Conservation (phyloP, 768 basidiomycete species). For the Kwoniella bestiolae region DNA sequence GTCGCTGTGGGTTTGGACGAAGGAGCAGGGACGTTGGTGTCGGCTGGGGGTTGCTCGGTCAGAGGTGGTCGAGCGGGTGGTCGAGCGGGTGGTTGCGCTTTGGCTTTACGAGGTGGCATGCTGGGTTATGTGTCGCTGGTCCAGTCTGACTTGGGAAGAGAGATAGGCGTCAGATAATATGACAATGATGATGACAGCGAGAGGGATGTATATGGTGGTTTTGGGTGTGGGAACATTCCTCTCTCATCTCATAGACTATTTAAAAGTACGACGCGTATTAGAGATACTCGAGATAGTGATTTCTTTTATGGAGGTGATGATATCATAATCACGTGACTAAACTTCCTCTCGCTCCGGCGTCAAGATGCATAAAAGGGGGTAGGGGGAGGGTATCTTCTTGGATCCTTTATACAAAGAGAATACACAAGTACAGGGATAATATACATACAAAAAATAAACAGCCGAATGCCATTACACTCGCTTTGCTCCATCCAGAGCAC, state of each 20-base stretch:
- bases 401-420: background rate
- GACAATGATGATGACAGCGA: too few relatives aligned
- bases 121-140: too few relatives aligned
- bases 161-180: background rate
- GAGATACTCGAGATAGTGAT: background rate
- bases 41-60: background rate
- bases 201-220: background rate
- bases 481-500: too few relatives aligned
- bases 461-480: too few relatives aligned
- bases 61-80: background rate
- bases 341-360: background rate
- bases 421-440: background rate
- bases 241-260: background rate
- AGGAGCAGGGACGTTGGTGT: background rate
- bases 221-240: background rate
- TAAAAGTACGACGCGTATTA: background rate
- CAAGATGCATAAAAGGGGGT: too few relatives aligned
- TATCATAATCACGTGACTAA: background rate
- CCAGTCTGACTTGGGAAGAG: too few relatives aligned
- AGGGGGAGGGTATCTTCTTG: background rate
- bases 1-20: background rate
- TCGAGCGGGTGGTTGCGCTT: background rate
- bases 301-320: background rate
- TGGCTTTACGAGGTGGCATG: slow-evolving; percentile 1
- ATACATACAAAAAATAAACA: too few relatives aligned